Conservation (phyloP, 495 filamentous ascomycete species). For the Ramalina intermedia region DNA sequence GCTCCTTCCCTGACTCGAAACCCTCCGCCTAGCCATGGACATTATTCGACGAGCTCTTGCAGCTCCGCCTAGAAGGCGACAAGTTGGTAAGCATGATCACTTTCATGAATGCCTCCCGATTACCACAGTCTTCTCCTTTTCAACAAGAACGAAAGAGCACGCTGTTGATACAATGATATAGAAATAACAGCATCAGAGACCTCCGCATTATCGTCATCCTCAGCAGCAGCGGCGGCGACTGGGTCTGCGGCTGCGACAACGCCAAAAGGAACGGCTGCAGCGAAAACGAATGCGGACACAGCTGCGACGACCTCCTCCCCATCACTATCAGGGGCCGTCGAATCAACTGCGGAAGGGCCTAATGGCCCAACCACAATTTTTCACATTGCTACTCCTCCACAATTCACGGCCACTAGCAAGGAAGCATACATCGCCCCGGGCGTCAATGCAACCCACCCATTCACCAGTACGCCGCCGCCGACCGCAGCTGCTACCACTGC, state of each 20-base stretch:
- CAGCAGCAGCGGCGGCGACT: background rate
- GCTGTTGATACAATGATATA: background rate
- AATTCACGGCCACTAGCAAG: constrained; percentile 7
- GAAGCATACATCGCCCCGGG: constrained; percentile 8
- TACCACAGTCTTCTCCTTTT: too few relatives aligned
- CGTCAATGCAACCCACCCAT: constrained; percentile 4
- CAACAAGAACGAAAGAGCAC: background rate
- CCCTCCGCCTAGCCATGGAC: background rate
- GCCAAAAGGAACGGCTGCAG: too few relatives aligned
- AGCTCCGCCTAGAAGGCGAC: constrained; percentile 1
- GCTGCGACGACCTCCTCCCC: constrained; percentile 1
- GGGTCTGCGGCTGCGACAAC: background rate
- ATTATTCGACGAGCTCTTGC: background rate
- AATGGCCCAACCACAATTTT: background rate
- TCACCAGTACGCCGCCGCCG: constrained; percentile 1
- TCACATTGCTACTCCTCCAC: constrained; percentile 2
- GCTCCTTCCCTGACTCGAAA: background rate
- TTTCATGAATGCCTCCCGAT: too few relatives aligned
- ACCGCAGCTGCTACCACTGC: background rate
- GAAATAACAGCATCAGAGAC: background rate
- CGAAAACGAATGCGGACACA: background rate
- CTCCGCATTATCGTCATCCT: background rate
- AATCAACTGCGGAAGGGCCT: background rate
- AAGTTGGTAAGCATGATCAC: background rate
- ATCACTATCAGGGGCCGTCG: constrained; percentile 1